phyloP scores from a whole-genome alignment of 2,329 filamentous ascomycete genomes.

The Sporothrix phasma region DNA sequence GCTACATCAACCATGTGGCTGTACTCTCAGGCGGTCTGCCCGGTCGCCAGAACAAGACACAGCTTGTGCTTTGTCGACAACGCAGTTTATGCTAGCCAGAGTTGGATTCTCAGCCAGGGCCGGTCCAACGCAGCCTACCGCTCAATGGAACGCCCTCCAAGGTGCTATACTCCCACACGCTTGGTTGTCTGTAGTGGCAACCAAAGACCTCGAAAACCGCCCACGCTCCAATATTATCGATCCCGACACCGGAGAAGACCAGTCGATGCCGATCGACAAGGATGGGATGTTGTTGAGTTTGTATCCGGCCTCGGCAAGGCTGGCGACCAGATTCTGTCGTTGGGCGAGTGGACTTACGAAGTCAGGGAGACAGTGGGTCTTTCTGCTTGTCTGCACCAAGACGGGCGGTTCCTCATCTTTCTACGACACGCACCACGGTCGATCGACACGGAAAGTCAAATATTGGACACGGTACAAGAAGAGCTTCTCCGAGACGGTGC shows the following conservation, averaged over 20 bases:
- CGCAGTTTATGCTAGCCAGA: slow-evolving; percentile 44
- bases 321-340: slow-evolving; percentile 48
- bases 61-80: slow-evolving; percentile 39
- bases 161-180: slow-evolving; percentile 44
- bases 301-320: slow-evolving; percentile 46
- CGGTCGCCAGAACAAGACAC: slow-evolving; percentile 30
- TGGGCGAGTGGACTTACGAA: slow-evolving; percentile 54
- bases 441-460: slow-evolving; percentile 30
- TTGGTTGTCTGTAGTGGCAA: slow-evolving; percentile 47
- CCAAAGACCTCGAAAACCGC: slow-evolving; percentile 30
- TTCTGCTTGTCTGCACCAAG: slow-evolving; percentile 50
- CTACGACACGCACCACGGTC: slow-evolving; percentile 29
- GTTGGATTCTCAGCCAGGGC: slow-evolving; percentile 35
- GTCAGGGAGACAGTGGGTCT: slow-evolving; percentile 50
- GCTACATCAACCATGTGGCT: slow-evolving; percentile 38
- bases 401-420: slow-evolving; percentile 47
- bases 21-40: slow-evolving; percentile 34
- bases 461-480: slow-evolving; percentile 46
- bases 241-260: slow-evolving; percentile 40
- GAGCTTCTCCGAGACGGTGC: slow-evolving; percentile 39
- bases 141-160: slow-evolving; percentile 40
- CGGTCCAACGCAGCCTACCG: slow-evolving; percentile 40
- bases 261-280: slow-evolving; percentile 39
- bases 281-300: slow-evolving; percentile 34
- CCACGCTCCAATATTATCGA: slow-evolving; percentile 49